phyloP scores from a whole-genome alignment of 2,329 filamentous ascomycete genomes.

The Pochonia chlamydosporia region DNA sequence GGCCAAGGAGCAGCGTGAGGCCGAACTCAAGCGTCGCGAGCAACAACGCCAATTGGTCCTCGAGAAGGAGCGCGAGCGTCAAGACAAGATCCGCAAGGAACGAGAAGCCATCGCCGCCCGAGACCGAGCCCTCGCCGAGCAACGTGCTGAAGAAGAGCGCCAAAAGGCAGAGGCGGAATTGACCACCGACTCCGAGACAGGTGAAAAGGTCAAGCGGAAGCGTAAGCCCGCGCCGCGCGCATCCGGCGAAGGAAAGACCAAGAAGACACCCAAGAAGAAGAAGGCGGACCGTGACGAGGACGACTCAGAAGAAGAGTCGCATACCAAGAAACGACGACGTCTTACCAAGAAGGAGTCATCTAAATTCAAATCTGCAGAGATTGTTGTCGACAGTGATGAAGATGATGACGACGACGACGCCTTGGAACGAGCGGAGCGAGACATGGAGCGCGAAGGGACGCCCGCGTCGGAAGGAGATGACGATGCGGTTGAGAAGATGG shows the following conservation, averaged over 20 bases:
- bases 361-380: conserved; percentile 84
- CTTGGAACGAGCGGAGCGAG: conserved; percentile 40
- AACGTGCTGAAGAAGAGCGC: conserved; percentile 39
- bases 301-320: conserved; percentile 35
- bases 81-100: conserved; percentile 80
- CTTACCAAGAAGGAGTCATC: conserved; percentile 42
- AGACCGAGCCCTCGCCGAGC: conserved; percentile 66
- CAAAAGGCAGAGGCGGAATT: conserved; percentile 60
- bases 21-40: conserved; percentile 71
- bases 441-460: conserved; percentile 30
- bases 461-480: conserved; percentile 30
- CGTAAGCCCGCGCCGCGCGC: conserved; percentile 46
- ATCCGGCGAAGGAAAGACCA: conserved; percentile 36
- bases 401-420: conserved; percentile 39
- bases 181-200: conserved; percentile 76
- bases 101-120: conserved; percentile 73
- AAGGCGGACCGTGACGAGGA: conserved; percentile 34
- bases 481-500: conserved; percentile 42
- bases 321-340: conserved; percentile 57
- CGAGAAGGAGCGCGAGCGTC: conserved; percentile 65
- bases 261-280: conserved; percentile 48
- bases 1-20: conserved; percentile 73
- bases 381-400: conserved; percentile 72
- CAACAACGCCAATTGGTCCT: conserved; percentile 65
- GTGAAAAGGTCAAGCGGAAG: conserved; percentile 74